phyloP scores from a whole-genome alignment of 1,284 basidiomycete genomes.

The Ustilago cynodontis region DNA sequence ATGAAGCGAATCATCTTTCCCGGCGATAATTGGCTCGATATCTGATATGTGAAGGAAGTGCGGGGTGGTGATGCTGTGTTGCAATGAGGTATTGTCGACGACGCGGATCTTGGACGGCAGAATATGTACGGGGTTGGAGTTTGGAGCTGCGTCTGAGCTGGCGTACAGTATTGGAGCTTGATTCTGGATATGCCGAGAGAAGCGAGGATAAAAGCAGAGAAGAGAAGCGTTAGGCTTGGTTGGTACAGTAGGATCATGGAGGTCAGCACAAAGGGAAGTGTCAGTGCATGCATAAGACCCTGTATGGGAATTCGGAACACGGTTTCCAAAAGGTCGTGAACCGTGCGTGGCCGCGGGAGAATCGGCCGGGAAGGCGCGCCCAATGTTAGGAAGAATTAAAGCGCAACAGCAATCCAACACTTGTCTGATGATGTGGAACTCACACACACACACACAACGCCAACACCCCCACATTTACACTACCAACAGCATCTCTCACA shows the following conservation, averaged over 20 bases:
- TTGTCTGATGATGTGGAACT: neutral
- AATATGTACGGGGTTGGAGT: no score
- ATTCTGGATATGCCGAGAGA: no score
- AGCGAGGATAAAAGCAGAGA: no score
- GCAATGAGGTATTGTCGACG: no score
- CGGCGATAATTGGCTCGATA: no score
- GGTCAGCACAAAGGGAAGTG: conserved; percentile 4
- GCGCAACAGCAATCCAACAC: neutral
- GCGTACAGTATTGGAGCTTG: no score
- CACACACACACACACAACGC: neutral
- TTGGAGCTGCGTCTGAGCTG: no score
- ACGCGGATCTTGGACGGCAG: no score
- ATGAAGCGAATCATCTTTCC: conserved; percentile 87
- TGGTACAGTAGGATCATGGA: neutral
- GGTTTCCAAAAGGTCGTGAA: neutral
- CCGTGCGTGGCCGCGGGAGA: neutral
- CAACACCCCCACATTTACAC: neutral
- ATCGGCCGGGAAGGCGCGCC: neutral
- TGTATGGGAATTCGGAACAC: neutral
- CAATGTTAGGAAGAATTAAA: neutral
- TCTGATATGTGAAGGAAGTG: no score
- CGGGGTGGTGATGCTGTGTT: no score
- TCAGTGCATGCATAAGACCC: neutral
- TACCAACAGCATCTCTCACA: neutral
- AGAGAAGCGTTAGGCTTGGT: no score